A percentile compares a stretch with the other conserved stretches of the same genome.
Evolutionary conservation across 257 asterid genomes (phyloP).

Genomic region (Solanum virginianum): DNA sequence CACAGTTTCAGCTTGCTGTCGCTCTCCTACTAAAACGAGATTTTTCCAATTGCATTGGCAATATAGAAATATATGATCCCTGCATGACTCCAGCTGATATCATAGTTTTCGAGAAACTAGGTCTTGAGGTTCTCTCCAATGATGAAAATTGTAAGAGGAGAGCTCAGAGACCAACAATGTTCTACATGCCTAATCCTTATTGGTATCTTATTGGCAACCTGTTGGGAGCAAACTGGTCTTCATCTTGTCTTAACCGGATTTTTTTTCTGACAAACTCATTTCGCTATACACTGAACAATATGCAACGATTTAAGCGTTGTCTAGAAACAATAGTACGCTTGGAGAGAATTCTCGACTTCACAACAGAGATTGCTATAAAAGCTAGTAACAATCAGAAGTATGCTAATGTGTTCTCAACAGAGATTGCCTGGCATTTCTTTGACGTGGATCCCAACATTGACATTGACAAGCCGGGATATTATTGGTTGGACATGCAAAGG

Average conservation of each 20-base stretch:
- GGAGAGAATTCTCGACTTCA: not conserved
- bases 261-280: not conserved
- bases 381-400: not conserved
- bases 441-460: not conserved
- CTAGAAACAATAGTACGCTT: not conserved
- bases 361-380: not conserved
- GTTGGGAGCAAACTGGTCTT: constrained; percentile 2
- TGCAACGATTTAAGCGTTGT: not conserved
- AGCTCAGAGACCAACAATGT: not conserved
- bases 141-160: not conserved
- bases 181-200: not conserved
- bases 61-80: not conserved
- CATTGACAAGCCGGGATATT: not conserved
- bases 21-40: not conserved
- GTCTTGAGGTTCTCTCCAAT: not conserved
- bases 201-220: not conserved
- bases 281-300: not conserved
- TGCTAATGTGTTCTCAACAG: not conserved
- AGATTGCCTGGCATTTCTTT: not conserved
- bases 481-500: not conserved
- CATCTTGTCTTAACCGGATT: not conserved
- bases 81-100: not conserved
- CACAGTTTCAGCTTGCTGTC: not conserved
- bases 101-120: not conserved
- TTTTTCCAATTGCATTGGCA: not conserved